These are phyloP conservation scores for Hyphopichia khmerensis DNA, from an alignment of 1,139 yeast genomes.

Conservation along the genomic window DNA sequence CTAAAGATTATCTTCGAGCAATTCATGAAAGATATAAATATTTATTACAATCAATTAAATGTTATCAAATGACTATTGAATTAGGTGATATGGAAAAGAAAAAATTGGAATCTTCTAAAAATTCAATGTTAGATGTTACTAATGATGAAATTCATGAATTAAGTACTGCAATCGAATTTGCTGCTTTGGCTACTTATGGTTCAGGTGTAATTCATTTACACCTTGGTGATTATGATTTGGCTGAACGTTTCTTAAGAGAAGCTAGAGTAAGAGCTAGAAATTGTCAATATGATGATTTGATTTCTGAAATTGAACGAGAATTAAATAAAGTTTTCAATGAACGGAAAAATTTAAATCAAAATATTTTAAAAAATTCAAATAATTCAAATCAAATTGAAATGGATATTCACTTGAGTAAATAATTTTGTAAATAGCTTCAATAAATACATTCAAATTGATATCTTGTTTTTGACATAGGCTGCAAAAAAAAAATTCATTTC, in stretches of 20 bases:
- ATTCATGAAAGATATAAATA: neutral
- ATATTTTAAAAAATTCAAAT: too few species aligned
- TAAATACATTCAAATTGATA: neutral
- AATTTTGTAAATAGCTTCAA: neutral
- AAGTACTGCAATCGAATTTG: conserved; percentile 43
- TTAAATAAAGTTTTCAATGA: conserved; percentile 49
- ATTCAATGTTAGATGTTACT: neutral
- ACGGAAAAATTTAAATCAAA: conserved; percentile 11
- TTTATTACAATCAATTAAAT: neutral
- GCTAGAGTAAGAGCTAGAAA: conserved; percentile 71
- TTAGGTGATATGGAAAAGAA: neutral
- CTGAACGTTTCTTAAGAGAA: conserved; percentile 64
- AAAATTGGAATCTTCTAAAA: conserved; percentile 31
- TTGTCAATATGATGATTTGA: conserved; percentile 62
- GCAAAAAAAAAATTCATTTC: too few species aligned
- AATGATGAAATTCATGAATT: neutral
- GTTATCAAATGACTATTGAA: neutral
- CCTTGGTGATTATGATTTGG: conserved; percentile 50
- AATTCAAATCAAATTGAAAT: too few species aligned
- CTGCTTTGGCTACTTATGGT: conserved; percentile 82
- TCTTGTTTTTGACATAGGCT: too few species aligned
- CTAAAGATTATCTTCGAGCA: neutral
- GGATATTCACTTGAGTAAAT: neutral
- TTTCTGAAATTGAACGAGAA: conserved; percentile 66
- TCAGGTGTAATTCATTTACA: conserved; percentile 77